Conservation (phyloP, 108 stramenopile species). For the Skeletonema marinoi region DNA sequence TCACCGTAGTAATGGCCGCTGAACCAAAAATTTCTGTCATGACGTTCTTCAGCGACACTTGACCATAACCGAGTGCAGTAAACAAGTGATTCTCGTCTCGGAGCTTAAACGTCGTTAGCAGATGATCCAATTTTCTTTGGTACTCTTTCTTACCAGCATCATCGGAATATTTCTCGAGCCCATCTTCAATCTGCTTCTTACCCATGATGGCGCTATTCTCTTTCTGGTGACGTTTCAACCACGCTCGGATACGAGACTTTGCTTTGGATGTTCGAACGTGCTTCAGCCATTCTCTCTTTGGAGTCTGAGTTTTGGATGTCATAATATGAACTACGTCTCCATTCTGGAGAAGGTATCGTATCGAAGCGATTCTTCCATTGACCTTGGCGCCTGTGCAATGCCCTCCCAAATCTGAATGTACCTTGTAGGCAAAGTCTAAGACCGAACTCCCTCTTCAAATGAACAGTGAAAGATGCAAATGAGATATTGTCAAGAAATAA, state of each 20-base stretch:
- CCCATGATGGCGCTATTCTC: conserved; percentile 15
- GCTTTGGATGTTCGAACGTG: conserved; percentile 34
- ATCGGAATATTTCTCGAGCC: conserved; percentile 13
- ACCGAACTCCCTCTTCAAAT: conserved; percentile 14
- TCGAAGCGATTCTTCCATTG: conserved; percentile 27
- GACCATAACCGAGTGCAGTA: conserved; percentile 25
- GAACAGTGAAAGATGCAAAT: neutral
- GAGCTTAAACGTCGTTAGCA: conserved; percentile 16
- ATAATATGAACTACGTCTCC: conserved; percentile 31
- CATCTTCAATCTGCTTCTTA: conserved; percentile 16
- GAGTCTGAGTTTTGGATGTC: conserved; percentile 26
- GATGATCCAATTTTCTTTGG: conserved; percentile 15
- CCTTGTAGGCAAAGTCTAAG: conserved; percentile 38
- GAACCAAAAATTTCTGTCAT: conserved; percentile 32
- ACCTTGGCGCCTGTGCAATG: conserved; percentile 32
- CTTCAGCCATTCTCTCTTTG: conserved; percentile 22
- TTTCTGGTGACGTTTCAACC: conserved; percentile 28
- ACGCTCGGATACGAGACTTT: conserved; percentile 23
- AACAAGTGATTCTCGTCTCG: conserved; percentile 17
- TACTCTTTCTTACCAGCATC: conserved; percentile 23
- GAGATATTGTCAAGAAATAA: neutral
- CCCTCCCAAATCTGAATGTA: conserved; percentile 26
- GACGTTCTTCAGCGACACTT: conserved; percentile 20
- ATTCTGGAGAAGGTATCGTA: conserved; percentile 20
- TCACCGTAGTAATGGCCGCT: conserved; percentile 1